Conservation (phyloP, 306 rosid genomes). For the Quercus wislizeni region DNA sequence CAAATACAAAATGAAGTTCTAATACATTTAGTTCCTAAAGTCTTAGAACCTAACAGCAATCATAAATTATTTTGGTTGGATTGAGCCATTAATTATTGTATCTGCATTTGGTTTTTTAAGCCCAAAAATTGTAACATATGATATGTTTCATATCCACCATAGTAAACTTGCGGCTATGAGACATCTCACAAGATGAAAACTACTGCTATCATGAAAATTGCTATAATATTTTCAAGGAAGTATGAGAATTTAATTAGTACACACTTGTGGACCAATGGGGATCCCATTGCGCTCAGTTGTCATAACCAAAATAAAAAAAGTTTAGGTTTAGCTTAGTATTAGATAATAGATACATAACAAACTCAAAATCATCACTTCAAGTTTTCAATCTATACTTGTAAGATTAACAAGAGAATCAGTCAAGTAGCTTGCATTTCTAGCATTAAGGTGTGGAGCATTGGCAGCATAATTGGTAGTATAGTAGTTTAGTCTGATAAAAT, state of each 20-base stretch:
- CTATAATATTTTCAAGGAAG: no score
- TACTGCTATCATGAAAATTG: no score
- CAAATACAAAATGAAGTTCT: no score
- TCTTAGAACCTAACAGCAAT: no score
- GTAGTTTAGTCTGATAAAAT: constrained; percentile 35
- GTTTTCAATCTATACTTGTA: background rate
- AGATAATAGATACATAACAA: background rate
- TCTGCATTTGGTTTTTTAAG: no score
- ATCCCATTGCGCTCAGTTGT: constrained; percentile 36
- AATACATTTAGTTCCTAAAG: no score
- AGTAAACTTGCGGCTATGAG: no score
- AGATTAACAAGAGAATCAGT: constrained; percentile 17
- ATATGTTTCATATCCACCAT: no score
- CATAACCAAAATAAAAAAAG: background rate
- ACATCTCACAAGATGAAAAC: no score
- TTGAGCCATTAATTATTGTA: no score
- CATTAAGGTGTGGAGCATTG: background rate
- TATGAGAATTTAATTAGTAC: background rate
- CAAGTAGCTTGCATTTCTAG: constrained; percentile 13
- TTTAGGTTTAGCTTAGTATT: background rate
- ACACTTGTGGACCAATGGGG: constrained; percentile 32
- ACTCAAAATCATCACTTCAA: background rate
- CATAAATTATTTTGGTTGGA: no score
- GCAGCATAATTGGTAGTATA: constrained; percentile 20
- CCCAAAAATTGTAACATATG: no score